These are phyloP conservation scores for Salix suchowensis DNA, from an alignment of 345 rosid species.

Conservation along the genomic window DNA sequence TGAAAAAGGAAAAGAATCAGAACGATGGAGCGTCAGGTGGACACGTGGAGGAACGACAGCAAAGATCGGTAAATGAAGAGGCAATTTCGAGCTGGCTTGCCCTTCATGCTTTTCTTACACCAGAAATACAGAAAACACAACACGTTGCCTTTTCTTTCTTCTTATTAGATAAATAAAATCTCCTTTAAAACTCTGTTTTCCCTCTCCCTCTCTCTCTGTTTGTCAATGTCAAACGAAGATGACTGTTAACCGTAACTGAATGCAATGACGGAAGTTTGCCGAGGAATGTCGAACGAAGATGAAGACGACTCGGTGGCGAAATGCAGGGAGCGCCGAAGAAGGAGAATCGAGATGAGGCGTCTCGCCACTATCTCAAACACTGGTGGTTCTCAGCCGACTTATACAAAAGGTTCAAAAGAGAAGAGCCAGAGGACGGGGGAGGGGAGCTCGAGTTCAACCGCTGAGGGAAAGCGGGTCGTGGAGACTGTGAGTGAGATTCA, in stretches of 20 bases:
- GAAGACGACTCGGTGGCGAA: slow-evolving; percentile 39
- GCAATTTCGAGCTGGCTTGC: slow-evolving; percentile 6
- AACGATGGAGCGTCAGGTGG: not conserved
- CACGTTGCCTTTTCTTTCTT: slow-evolving; percentile 23
- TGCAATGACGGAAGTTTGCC: slow-evolving; percentile 12
- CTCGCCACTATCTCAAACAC: slow-evolving; percentile 18
- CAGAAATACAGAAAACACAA: slow-evolving; percentile 11
- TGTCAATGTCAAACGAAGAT: not conserved
- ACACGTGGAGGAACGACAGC: slow-evolving; percentile 30
- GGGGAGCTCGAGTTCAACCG: slow-evolving; percentile 13
- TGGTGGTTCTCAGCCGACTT: not conserved
- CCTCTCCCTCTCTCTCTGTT: not conserved
- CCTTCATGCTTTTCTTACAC: slow-evolving; percentile 13
- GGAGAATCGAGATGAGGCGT: slow-evolving; percentile 57
- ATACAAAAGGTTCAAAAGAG: not conserved
- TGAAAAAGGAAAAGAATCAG: slow-evolving; percentile 2
- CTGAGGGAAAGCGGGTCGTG: slow-evolving; percentile 25
- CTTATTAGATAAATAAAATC: not conserved
- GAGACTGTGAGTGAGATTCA: slow-evolving; percentile 3
- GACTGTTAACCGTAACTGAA: not conserved
- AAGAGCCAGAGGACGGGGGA: not conserved
- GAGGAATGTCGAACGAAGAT: slow-evolving; percentile 27
- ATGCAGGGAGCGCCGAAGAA: slow-evolving; percentile 53
- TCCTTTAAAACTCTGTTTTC: not conserved
- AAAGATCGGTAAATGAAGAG: slow-evolving; percentile 12